Base-by-base conservation (phyloP, 2,329 filamentous ascomycete species). In the Calonectria pseudoreteaudii region DNA sequence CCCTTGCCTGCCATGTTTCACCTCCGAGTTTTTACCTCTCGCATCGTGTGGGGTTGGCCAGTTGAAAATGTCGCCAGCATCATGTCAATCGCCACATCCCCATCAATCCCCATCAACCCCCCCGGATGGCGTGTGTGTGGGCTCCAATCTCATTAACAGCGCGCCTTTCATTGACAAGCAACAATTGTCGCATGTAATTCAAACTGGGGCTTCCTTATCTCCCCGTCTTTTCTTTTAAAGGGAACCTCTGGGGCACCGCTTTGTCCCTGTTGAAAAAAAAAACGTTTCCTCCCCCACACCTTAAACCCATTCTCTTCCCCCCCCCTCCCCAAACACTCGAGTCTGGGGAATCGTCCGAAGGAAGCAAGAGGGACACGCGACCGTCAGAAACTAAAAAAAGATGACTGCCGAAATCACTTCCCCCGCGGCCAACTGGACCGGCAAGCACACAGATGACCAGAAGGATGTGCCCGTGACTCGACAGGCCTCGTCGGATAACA, bases 351-450 rank as follows among this genome's bases (percentile, higher is more conserved):
- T 26, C 16, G 23, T 14, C 56, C 26, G 18, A 64, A 41, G 30
- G 30, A 38, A 30, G 20, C 30, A 28, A 47, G 14, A 64, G 14
- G 52, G 18, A 18, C 18, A 28, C 26, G 23, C 23, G 16, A 10
- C 41, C 4, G 26, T 28, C 26, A 31, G 10, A 34, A 34, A 9
- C 8, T 34, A 14, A 14, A 26, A 11, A 36, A 60, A 23, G 52
- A 69, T 69, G 67, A 69, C 30, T 26, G 67, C 53, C 53, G 70
- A 72, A 30, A 56, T 68, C 31, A 49, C 66, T 41, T 36, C 50
- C 6, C 38, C 66, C 20, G 23, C 50, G 41, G 49, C 66, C 60
- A 47, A 66, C 23, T 44, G 68, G 26, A n/a, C 62, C 31, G 67
- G 53, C 49, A 47, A 38, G 20, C 31, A 56, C 34, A 30, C 71